These are phyloP conservation scores for Ascobolus immersus DNA, from an alignment of 495 filamentous ascomycete genomes.

Conservation along the genomic window DNA sequence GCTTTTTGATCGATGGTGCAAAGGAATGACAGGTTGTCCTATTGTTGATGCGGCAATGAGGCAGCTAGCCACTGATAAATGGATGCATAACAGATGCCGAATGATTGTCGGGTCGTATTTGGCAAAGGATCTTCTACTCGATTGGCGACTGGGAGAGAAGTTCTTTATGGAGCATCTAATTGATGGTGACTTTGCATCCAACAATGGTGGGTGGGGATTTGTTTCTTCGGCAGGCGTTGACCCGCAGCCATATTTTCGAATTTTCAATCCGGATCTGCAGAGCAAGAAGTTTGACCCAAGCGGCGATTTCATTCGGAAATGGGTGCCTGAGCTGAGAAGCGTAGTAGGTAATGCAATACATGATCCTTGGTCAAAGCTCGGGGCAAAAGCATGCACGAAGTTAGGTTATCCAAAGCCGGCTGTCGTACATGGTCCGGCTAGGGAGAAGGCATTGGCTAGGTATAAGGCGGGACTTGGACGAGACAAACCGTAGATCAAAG, in stretches of 20 bases:
- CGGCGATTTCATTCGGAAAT: constrained; percentile 44
- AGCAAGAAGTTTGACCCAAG: constrained; percentile 56
- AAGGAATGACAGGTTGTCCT: constrained; percentile 57
- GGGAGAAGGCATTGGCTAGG: constrained; percentile 38
- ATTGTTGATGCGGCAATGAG: constrained; percentile 88
- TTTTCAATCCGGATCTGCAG: constrained; percentile 73
- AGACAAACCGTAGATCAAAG: constrained; percentile 20
- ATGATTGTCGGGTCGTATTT: constrained; percentile 80
- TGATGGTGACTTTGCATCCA: constrained; percentile 79
- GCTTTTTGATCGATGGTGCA: constrained; percentile 47
- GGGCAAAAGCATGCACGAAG: constrained; percentile 26
- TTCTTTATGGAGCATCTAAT: constrained; percentile 77
- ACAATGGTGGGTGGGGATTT: constrained; percentile 87
- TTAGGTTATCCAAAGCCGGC: constrained; percentile 48
- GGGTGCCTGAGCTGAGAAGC: constrained; percentile 41
- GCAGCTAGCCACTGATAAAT: constrained; percentile 42
- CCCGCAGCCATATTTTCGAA: constrained; percentile 74
- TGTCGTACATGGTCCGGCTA: constrained; percentile 43
- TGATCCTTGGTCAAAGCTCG: constrained; percentile 25
- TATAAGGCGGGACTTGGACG: constrained; percentile 45
- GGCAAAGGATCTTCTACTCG: constrained; percentile 60
- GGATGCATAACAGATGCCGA: constrained; percentile 75
- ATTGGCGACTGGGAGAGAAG: constrained; percentile 74
- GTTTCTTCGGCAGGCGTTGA: constrained; percentile 57
- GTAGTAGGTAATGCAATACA: constrained; percentile 42